Evolutionary conservation across 495 filamentous ascomycete species (phyloP).

Genomic region (Thermochaetoides thermophila): DNA sequence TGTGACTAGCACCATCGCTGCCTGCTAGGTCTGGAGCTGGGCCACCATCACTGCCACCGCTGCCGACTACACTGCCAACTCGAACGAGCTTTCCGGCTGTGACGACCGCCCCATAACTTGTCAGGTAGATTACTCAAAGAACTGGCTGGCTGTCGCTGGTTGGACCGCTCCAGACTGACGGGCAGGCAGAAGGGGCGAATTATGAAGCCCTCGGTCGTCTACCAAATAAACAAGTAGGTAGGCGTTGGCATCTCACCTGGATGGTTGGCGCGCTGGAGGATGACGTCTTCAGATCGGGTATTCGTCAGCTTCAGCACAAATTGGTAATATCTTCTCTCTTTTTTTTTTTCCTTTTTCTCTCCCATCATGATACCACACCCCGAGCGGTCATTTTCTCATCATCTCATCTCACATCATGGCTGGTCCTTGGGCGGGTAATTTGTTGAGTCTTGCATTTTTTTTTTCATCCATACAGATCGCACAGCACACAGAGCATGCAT

Average conservation of each 20-base stretch:
- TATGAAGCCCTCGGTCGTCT: background rate
- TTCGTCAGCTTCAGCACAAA: background rate
- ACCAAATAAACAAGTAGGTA: constrained; percentile 3
- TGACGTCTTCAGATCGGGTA: background rate
- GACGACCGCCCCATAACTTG: constrained; percentile 22
- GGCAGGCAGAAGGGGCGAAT: constrained; percentile 2
- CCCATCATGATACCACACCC: constrained; percentile 25
- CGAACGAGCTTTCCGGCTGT: constrained; percentile 24
- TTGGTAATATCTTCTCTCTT: constrained; percentile 13
- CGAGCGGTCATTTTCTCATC: no score
- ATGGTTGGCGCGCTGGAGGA: constrained; percentile 7
- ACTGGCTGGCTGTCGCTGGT: no score
- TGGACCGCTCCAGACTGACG: no score
- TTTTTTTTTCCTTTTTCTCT: constrained; percentile 14
- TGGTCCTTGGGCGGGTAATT: no score
- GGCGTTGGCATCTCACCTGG: constrained; percentile 2
- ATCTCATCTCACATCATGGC: no score
- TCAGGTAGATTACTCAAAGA: constrained; percentile 2
- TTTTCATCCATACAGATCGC: no score
- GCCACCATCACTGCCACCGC: no score
- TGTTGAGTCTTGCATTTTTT: no score
- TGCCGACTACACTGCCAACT: no score
- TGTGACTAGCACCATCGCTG: constrained; percentile 43
- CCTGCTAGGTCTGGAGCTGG: no score
- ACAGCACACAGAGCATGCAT: no score